Percentiles rank a stretch among this genome's conserved stretches.
Evolutionary conservation across 225 moss, liverwort and hornwort species (phyloP).

Genomic region (Thuidium tamariscinum): DNA sequence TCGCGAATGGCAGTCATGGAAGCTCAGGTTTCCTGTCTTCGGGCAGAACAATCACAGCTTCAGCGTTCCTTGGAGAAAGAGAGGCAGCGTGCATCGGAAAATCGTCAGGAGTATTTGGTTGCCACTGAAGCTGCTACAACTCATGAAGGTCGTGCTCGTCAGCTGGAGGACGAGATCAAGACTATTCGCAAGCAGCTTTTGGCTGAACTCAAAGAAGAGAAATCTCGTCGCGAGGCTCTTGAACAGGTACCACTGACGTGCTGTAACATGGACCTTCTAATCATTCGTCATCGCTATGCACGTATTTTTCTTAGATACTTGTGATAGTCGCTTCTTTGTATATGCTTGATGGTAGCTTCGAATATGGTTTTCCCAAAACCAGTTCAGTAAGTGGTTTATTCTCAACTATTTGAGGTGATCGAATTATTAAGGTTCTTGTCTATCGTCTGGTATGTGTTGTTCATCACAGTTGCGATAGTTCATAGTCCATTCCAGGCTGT

Average conservation of each 20-base stretch:
- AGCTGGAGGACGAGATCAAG: conserved; percentile 83
- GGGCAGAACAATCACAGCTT: conserved; percentile 86
- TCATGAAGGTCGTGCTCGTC: conserved; percentile 79
- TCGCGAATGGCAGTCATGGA: conserved; percentile 99
- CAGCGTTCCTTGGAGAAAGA: conserved; percentile 93
- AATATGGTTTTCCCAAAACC: neutral
- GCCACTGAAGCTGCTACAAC: conserved; percentile 72
- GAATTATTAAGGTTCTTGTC: neutral
- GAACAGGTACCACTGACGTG: conserved; percentile 60
- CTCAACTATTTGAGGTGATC: neutral
- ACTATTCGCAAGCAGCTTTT: conserved; percentile 50
- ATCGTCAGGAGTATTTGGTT: conserved; percentile 86
- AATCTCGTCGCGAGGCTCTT: conserved; percentile 71
- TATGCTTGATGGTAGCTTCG: neutral
- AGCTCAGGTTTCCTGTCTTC: conserved; percentile 85
- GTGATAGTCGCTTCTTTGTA: neutral
- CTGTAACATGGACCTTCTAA: neutral
- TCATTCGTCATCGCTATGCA: neutral
- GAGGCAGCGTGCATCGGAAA: conserved; percentile 89
- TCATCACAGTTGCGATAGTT: neutral
- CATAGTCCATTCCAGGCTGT: neutral
- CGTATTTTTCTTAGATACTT: neutral
- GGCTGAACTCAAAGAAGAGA: conserved; percentile 76
- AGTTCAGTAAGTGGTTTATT: neutral
- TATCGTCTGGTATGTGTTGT: neutral